phyloP scores from a whole-genome alignment of 306 rosid genomes.

The Pueraria montana region DNA sequence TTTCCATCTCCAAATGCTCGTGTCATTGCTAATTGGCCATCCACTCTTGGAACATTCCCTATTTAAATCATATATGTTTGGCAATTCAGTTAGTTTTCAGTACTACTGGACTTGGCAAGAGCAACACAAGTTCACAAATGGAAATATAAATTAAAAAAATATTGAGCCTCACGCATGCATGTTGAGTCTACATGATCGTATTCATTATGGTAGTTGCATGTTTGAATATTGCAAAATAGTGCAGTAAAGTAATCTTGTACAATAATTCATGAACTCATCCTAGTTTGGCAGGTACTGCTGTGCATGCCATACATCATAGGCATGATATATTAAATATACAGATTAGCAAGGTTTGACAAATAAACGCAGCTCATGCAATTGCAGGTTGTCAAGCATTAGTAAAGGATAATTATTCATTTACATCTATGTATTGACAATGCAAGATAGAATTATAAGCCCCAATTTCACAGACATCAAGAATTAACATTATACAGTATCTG shows the following conservation, averaged over 20 bases:
- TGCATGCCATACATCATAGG: background rate
- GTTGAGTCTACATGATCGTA: background rate
- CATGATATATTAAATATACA: background rate
- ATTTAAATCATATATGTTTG: conserved; percentile 48
- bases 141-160: conserved; percentile 11
- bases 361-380: background rate
- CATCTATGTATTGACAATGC: background rate
- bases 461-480: background rate
- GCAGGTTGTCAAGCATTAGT: background rate
- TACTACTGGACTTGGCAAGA: background rate
- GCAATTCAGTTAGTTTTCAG: conserved; percentile 24
- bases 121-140: conserved; percentile 37
- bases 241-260: background rate
- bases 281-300: background rate
- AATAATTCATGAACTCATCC: background rate
- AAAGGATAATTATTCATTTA: background rate
- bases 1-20: conserved; percentile 71
- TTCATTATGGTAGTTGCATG: background rate
- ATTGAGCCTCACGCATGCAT: background rate
- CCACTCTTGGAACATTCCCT: conserved; percentile 71
- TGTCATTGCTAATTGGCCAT: conserved; percentile 74
- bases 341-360: background rate
- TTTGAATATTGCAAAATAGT: background rate
- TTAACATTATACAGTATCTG: background rate
- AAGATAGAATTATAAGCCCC: background rate